Base-by-base conservation (phyloP, 306 rosid genomes). In the Oxytropis ochrocephala region DNA sequence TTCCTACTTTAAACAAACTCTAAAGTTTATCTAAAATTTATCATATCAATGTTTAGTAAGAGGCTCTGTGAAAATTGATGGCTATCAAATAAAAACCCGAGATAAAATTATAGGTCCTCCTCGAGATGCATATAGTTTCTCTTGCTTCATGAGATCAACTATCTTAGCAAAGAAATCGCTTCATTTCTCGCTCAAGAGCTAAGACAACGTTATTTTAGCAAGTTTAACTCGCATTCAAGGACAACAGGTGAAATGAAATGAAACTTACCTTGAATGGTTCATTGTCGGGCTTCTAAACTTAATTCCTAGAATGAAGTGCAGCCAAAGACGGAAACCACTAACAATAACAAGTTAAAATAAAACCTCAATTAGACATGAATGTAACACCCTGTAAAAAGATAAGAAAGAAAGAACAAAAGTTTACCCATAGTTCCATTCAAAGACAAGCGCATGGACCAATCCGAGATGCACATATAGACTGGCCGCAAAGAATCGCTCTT, bases 401-500 rank as follows among this genome's bases (percentile, higher is more conserved):
- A 0, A 14, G 36, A 8, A 12, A 52, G 6, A 63, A 63, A 60
- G n/a, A 17, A 62, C 11, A 21, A 11, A 72, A n/a, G n/a, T n/a
- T n/a, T n/a, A n/a, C n/a, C n/a, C n/a, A n/a, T n/a, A n/a, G n/a
- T n/a, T n/a, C n/a, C 99, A 94, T 78, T 94, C 99, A n/a, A 29
- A 97, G 97, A 60, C 99, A 94, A 0, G 47, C 99, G 35, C 91
- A 94, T 21, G 99, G 99, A 69, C 99, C 99, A 67, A 94, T 94
- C 44, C 99, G 5, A 94, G 92, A 83, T 88, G 96, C 74, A 81
- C 89, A 33, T 85, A 91, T 11, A 91, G 70, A 43, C 99, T 97
- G 0, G 96, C 97, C 8, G 74, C 91, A n/a, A n/a, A 49, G 85
- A 97, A 8, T 87, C 96, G 19, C 83, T 36, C 83, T 87, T 91